These are phyloP conservation scores for Cubamyces sp. DNA, from an alignment of 768 basidiomycete genomes.

Conservation along the genomic window DNA sequence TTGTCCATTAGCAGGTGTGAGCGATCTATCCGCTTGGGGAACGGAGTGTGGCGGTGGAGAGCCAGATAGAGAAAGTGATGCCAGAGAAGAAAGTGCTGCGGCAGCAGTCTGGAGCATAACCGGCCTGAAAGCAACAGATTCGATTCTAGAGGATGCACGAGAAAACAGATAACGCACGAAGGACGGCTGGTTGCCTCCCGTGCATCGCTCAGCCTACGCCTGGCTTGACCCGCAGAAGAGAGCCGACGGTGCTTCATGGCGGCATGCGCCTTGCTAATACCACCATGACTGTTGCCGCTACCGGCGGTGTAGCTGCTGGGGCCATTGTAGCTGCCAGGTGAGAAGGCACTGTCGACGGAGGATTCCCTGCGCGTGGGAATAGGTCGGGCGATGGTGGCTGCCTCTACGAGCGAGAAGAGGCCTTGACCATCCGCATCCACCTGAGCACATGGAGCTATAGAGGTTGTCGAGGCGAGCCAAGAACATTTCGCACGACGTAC, in stretches of 20 bases:
- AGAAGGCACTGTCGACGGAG: conserved; percentile 12
- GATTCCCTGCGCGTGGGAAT: conserved; percentile 12
- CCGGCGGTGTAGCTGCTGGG: conserved; percentile 32
- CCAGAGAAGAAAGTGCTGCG: conserved; percentile 44
- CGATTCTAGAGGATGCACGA: conserved; percentile 13
- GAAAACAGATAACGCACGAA: conserved; percentile 54
- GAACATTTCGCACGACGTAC: neutral
- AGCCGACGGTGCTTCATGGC: conserved; percentile 64
- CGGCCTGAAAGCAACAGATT: conserved; percentile 34
- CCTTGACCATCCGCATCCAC: conserved; percentile 6
- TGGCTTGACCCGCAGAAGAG: conserved; percentile 70
- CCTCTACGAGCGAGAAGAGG: conserved; percentile 26
- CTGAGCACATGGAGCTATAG: neutral
- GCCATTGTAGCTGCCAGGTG: conserved; percentile 28
- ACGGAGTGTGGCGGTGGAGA: conserved; percentile 40
- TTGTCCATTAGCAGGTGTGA: conserved; percentile 28
- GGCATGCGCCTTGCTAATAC: conserved; percentile 34
- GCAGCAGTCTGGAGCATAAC: conserved; percentile 41
- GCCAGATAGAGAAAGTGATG: conserved; percentile 45
- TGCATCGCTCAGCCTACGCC: conserved; percentile 77
- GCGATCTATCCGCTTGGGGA: conserved; percentile 29
- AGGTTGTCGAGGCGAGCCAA: neutral
- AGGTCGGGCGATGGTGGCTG: conserved; percentile 21
- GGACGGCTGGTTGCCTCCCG: conserved; percentile 76
- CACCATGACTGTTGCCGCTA: conserved; percentile 31